Evolutionary conservation across 2,329 filamentous ascomycete genomes (phyloP).

Genomic region (Claviceps arundinis): DNA sequence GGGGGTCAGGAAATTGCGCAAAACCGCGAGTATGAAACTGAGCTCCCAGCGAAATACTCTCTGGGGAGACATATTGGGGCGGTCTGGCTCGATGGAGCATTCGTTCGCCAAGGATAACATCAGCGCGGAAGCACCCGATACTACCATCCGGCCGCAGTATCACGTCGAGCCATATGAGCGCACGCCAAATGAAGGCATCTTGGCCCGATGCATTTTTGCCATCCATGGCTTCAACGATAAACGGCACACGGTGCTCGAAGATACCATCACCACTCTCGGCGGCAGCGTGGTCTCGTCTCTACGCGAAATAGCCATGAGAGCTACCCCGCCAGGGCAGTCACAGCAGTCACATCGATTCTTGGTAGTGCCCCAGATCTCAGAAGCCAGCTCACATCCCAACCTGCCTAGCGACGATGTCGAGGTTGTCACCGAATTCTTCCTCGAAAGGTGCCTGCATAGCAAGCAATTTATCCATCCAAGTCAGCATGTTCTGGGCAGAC

Average conservation of each 20-base stretch:
- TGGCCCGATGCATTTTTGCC: constrained; percentile 43
- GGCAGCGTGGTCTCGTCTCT: constrained; percentile 31
- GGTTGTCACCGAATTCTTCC: constrained; percentile 78
- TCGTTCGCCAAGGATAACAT: constrained; percentile 17
- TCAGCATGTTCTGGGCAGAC: constrained; percentile 60
- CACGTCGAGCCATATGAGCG: background rate
- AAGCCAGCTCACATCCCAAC: constrained; percentile 29
- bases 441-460: constrained; percentile 75
- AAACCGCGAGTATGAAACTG: constrained; percentile 75
- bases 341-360: constrained; percentile 31
- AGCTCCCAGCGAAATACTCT: constrained; percentile 66
- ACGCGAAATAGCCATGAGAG: constrained; percentile 23
- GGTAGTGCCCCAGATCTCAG: constrained; percentile 40
- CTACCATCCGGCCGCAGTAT: constrained; percentile 5
- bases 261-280: constrained; percentile 34
- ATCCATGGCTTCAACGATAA: constrained; percentile 44
- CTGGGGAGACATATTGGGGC: constrained; percentile 78
- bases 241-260: constrained; percentile 34
- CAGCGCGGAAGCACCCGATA: constrained; percentile 2
- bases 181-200: constrained; percentile 26
- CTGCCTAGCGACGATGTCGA: constrained; percentile 25
- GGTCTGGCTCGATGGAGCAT: constrained; percentile 21
- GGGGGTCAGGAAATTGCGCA: constrained; percentile 68
- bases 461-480: constrained; percentile 58
- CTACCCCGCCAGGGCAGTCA: constrained; percentile 10